Percentiles rank a stretch among this genome's conserved stretches.
Evolutionary conservation across 2,329 filamentous ascomycete genomes (phyloP).

Genomic region (Exophiala xenobiotica): DNA sequence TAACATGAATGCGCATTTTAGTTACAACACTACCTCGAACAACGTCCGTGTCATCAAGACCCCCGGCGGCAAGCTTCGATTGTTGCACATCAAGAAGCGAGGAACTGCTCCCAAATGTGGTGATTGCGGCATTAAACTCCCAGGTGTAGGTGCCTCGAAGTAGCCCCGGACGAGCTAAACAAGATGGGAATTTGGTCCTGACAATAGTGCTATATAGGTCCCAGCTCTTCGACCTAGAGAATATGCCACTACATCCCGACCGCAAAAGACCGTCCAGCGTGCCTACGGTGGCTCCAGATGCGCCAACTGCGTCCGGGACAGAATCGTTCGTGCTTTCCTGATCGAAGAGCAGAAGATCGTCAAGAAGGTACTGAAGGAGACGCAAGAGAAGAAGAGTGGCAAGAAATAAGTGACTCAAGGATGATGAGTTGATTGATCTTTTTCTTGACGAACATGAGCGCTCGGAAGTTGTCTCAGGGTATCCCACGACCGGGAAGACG

Average conservation of each 20-base stretch:
- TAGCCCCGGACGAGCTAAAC: neutral
- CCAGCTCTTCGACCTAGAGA: conserved; percentile 97
- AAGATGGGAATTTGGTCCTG: conserved; percentile 2
- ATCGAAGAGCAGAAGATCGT: conserved; percentile 99
- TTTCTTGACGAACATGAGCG: conserved; percentile 6
- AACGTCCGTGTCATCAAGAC: conserved; percentile 95
- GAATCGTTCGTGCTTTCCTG: conserved; percentile 95
- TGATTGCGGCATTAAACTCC: conserved; percentile 97
- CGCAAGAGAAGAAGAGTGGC: conserved; percentile 69
- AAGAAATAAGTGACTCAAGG: conserved; percentile 55
- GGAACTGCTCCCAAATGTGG: conserved; percentile 98
- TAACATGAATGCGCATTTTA: conserved; percentile 39
- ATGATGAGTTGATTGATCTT: conserved; percentile 1
- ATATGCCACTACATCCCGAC: conserved; percentile 94
- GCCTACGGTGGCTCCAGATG: conserved; percentile 98
- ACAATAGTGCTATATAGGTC: conserved; percentile 55
- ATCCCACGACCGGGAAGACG: neutral
- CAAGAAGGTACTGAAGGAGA: conserved; percentile 99
- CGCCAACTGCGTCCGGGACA: conserved; percentile 97
- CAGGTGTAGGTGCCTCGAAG: conserved; percentile 74
- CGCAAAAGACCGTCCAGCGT: conserved; percentile 98
- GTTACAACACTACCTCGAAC: conserved; percentile 99
- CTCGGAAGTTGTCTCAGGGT: neutral
- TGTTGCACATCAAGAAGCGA: conserved; percentile 99
- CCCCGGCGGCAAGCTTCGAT: conserved; percentile 89